phyloP scores from a whole-genome alignment of 2,329 filamentous ascomycete species.

The Epichloe gansuensis region DNA sequence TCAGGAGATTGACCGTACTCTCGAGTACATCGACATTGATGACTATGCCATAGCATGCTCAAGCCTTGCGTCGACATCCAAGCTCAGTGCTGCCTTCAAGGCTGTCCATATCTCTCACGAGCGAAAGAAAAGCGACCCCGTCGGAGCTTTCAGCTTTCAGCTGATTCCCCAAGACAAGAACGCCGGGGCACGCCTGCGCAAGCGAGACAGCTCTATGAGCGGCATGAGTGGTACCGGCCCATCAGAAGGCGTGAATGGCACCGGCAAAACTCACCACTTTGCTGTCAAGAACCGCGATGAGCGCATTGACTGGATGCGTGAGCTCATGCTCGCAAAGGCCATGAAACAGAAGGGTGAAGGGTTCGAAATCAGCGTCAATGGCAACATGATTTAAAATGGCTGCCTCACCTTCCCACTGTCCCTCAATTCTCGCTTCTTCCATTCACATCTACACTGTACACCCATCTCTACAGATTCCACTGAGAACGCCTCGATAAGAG shows the following conservation, averaged over 20 bases:
- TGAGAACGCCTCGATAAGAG: not conserved
- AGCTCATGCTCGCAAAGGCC: constrained; percentile 84
- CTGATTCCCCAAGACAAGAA: constrained; percentile 59
- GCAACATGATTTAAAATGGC: constrained; percentile 49
- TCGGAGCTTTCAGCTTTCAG: constrained; percentile 72
- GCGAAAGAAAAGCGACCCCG: constrained; percentile 42
- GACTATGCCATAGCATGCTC: constrained; percentile 83
- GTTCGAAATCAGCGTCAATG: constrained; percentile 72
- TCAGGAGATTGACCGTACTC: constrained; percentile 39
- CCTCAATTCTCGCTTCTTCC: not conserved
- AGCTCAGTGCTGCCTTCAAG: constrained; percentile 80
- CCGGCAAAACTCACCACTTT: constrained; percentile 84
- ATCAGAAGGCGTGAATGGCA: constrained; percentile 42
- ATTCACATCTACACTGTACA: too few relatives aligned
- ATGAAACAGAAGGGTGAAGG: constrained; percentile 74
- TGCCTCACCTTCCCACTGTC: not conserved
- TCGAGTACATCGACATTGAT: constrained; percentile 77
- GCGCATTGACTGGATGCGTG: constrained; percentile 93
- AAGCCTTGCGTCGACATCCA: constrained; percentile 59
- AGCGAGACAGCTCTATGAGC: constrained; percentile 35
- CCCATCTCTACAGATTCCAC: too few relatives aligned
- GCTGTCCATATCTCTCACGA: constrained; percentile 52
- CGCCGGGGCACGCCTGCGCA: constrained; percentile 36
- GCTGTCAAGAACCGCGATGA: constrained; percentile 79
- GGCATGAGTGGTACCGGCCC: constrained; percentile 19